Evolutionary conservation across 2,329 filamentous ascomycete species (phyloP), one percentile per base, ranked within the genome.

Genomic region (Cladosporium sp.): DNA sequence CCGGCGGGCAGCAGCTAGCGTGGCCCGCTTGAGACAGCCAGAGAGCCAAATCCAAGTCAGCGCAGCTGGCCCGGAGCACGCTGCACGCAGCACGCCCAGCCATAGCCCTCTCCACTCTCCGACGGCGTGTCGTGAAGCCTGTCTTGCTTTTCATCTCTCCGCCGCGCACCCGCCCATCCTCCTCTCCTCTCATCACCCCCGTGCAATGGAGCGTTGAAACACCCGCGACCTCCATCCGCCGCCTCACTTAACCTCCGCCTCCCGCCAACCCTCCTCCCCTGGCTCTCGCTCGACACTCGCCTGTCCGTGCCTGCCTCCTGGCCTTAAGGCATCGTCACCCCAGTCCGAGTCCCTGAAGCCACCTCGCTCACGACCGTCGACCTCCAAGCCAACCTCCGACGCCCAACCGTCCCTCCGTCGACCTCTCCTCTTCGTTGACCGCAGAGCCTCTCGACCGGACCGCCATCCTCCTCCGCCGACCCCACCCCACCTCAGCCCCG

Each of bases 401-500:
- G 62, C 22, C 49, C 28, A n/a, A n/a, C 42, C 49, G 46, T 38
- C 28, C 13, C 4, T 52, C 53, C 58, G 63, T 66, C 64, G 62
- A 62, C 60, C 63, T 67, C 65, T 68, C 66, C 66, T 70, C 69
- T 68, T 69, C 68, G 70, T 72, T 71, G 67, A 68, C 59, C 66
- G 65, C 63, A 68, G 68, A 69, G 68, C 64, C 56, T 51, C 59
- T 61, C 64, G 65, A 67, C 65, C 49, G 55, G 45, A 57, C 46
- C 43, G 32, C 48, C 54, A 33, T 42, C 52, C 45, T 33, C 40
- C 45, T 33, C 52, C 46, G 16, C 52, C 38, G 40, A 43, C 40
- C 37, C 52, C 52, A 43, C 52, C 46, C 31, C 32, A 37, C 34
- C 51, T 52, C 43, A 35, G 45, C 49, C 34, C 32, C 54, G 19